A percentile compares a stretch with the other conserved stretches of the same genome.
These are phyloP conservation scores for Sisymbrium altissimum DNA, from an alignment of 345 rosid genomes.

Conservation along the genomic window DNA sequence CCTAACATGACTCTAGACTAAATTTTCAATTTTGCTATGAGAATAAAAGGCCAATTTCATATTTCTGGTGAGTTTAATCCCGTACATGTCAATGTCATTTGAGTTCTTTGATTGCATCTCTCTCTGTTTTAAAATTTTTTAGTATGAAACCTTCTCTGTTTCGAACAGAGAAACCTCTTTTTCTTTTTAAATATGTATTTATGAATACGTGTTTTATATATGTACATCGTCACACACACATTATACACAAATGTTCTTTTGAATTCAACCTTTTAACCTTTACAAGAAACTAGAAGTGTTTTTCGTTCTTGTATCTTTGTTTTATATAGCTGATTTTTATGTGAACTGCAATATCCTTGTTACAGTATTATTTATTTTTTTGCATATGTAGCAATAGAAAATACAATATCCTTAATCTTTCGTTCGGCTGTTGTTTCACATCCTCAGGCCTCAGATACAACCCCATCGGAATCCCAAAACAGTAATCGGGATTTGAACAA, in stretches of 20 bases:
- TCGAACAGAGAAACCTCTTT: not conserved
- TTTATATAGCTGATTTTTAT: not conserved
- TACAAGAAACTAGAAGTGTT: not conserved
- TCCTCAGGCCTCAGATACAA: slow-evolving; percentile 17
- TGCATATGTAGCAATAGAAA: not conserved
- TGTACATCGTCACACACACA: not conserved
- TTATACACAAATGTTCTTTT: not conserved
- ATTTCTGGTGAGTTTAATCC: slow-evolving; percentile 17
- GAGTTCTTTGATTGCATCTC: not conserved
- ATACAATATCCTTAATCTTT: not conserved
- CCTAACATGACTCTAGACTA: slow-evolving; percentile 30
- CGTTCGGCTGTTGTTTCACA: not conserved
- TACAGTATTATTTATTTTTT: too few relatives aligned
- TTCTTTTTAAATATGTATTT: not conserved
- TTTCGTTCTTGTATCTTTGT: not conserved
- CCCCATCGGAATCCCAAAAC: not conserved
- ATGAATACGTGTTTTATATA: not conserved
- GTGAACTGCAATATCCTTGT: not conserved
- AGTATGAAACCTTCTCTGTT: not conserved
- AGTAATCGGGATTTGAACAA: slow-evolving; percentile 12
- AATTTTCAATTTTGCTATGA: slow-evolving; percentile 25
- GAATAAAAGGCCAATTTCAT: slow-evolving; percentile 21
- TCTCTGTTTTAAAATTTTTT: not conserved
- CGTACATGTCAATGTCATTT: not conserved
- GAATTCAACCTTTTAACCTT: not conserved